Evolutionary conservation across 1,139 yeast species (phyloP), one percentile per base, ranked within the genome.

Genomic region (Pneumocystis carinii): DNA sequence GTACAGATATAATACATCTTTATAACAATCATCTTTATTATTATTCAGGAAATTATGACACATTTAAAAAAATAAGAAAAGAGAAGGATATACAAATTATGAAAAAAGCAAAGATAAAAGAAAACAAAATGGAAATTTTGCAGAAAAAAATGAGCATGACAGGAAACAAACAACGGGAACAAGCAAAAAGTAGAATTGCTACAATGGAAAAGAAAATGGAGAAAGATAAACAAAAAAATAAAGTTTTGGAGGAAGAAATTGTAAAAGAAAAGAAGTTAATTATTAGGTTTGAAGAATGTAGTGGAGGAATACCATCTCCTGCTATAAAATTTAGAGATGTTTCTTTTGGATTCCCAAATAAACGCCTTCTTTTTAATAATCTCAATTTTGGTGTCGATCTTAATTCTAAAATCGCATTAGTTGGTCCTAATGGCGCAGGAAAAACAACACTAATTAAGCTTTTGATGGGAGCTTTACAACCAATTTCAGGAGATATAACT

Each of bases 361-460:
- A 90, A 77, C 63, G 59, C 38, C 64, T 63, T 24, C 81, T 92
- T 72, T 92, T 90, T 77, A 90, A 87, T 74, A 77, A 87, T 75
- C 83, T 92, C 75, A 94, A 90, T 75, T 92, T 92, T 72, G 98
- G 98, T 85, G 92, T 92, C 68, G 98, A 92, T 81, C 90, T 92
- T 97, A 98, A 92, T 77, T 90, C 97, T 59, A 86, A 98, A 80
- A 85, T 90, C 72, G 98, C 98, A 58, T 82, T 92, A 66, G 98
- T 92, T 67, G 98, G 98, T 57, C 98, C 98, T 73, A 92, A 92
- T 77, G 98, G 98, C 86, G 90, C 92, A 71, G 98, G 98, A 81
- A 92, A 92, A 78, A 90, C 97, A 63, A 92, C 98, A 37, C 79
- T 92, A 73, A 83, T 92, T 75, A 92, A 92, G 76, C 82, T 92